phyloP scores from a whole-genome alignment of 495 filamentous ascomycete genomes.

The Penicillium simplicissimum region DNA sequence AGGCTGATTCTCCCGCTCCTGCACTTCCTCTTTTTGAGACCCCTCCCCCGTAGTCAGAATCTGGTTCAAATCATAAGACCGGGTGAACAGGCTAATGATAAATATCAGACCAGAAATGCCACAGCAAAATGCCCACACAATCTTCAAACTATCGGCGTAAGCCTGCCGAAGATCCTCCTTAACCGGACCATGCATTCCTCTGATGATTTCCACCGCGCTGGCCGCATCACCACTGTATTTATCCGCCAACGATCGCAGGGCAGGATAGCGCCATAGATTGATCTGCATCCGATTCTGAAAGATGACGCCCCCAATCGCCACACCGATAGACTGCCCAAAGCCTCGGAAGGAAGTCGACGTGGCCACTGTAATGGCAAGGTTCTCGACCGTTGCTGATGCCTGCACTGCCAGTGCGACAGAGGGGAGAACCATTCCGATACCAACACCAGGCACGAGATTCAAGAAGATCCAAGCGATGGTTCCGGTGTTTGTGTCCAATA shows the following conservation, averaged over 20 bases:
- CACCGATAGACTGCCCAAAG: constrained; percentile 46
- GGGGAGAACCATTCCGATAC: constrained; percentile 44
- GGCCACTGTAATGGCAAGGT: constrained; percentile 39
- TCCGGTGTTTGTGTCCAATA: constrained; percentile 34
- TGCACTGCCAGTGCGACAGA: constrained; percentile 40
- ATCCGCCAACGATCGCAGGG: constrained; percentile 40
- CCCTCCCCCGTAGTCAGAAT: constrained; percentile 31
- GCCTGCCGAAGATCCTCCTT: constrained; percentile 46
- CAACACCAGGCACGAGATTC: constrained; percentile 40
- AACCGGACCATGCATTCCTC: constrained; percentile 42
- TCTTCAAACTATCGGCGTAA: constrained; percentile 53
- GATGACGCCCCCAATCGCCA: constrained; percentile 48
- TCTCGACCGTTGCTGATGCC: constrained; percentile 33
- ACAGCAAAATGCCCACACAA: constrained; percentile 56
- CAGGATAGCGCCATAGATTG: constrained; percentile 40
- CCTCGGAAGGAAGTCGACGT: constrained; percentile 49
- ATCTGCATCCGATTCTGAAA: constrained; percentile 21
- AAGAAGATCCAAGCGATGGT: constrained; percentile 40
- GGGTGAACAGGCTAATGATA: constrained; percentile 46
- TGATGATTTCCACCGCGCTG: constrained; percentile 55
- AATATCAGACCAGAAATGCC: constrained; percentile 48
- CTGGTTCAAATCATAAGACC: constrained; percentile 52
- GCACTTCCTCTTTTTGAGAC: neutral
- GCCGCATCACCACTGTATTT: constrained; percentile 54
- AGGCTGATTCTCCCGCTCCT: neutral